These are phyloP conservation scores for Calonectria leucothoes DNA, from an alignment of 2,329 filamentous ascomycete species.

Conservation along the genomic window DNA sequence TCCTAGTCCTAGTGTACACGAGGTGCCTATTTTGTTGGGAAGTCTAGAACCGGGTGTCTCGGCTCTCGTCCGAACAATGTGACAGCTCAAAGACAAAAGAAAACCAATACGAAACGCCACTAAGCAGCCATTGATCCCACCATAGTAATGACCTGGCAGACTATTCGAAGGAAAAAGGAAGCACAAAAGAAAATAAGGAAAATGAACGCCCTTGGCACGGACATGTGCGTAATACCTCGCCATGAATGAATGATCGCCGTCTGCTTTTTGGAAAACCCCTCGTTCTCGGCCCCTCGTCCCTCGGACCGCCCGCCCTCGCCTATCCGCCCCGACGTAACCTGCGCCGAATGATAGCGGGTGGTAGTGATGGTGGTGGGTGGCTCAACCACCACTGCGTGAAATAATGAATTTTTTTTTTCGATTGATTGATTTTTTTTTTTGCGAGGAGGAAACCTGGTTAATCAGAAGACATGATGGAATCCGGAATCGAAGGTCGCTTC, in stretches of 20 bases:
- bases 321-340: not conserved
- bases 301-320: not conserved
- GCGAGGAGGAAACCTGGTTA: not conserved
- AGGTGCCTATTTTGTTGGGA: not conserved
- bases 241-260: not conserved
- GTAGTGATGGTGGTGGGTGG: not conserved
- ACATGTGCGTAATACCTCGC: not conserved
- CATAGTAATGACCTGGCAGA: not conserved
- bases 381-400: not conserved
- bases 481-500: slow-evolving; percentile 24
- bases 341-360: not conserved
- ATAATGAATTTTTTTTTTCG: too few relatives aligned
- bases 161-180: not conserved
- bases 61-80: not conserved
- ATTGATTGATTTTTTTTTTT: too few relatives aligned
- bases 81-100: not conserved
- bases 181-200: not conserved
- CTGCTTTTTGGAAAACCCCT: not conserved
- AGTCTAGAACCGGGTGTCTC: not conserved
- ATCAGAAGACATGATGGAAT: slow-evolving; percentile 14
- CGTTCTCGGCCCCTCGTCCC: not conserved
- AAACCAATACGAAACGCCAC: slow-evolving; percentile 3
- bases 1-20: not conserved
- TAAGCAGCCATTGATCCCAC: slow-evolving; percentile 5
- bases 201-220: not conserved